phyloP scores from a whole-genome alignment of 768 basidiomycete genomes.

The Xerocomus brunneocitrinus region DNA sequence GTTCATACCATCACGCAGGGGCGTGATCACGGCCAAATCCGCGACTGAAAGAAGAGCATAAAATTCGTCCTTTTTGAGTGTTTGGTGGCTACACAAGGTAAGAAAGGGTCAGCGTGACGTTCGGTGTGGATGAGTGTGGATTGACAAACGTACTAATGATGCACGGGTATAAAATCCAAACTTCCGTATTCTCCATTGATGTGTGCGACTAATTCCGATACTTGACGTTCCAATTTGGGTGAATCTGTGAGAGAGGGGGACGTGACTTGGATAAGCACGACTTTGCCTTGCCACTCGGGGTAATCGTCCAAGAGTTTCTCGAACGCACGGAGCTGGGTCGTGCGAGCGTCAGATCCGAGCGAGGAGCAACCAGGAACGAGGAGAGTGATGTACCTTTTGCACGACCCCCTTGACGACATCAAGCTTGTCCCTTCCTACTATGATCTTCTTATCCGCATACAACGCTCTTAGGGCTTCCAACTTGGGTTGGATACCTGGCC shows the following conservation, averaged over 20 bases:
- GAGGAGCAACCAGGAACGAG: background rate
- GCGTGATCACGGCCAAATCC: constrained; percentile 92
- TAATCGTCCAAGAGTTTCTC: constrained; percentile 91
- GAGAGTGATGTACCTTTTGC: constrained; percentile 65
- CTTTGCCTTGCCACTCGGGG: constrained; percentile 93
- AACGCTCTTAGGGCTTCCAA: constrained; percentile 75
- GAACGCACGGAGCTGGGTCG: constrained; percentile 77
- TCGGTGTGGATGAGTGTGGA: no score
- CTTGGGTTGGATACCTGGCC: constrained; percentile 87
- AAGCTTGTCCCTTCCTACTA: constrained; percentile 94
- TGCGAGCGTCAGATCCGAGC: background rate
- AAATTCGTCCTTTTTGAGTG: constrained; percentile 96
- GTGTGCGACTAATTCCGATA: constrained; percentile 89
- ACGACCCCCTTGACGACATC: constrained; percentile 98
- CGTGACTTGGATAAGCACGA: constrained; percentile 79
- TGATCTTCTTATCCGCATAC: constrained; percentile 97
- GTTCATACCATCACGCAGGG: constrained; percentile 97
- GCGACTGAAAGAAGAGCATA: constrained; percentile 92
- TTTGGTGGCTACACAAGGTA: constrained; percentile 80
- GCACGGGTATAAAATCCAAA: constrained; percentile 93
- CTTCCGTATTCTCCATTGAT: constrained; percentile 96
- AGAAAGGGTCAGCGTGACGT: background rate
- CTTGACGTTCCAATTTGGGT: constrained; percentile 88
- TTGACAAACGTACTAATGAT: constrained; percentile 78
- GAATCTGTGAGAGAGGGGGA: constrained; percentile 90